phyloP scores from a whole-genome alignment of 805 yeast genomes.

The Cyberlindnera euphorbiae region DNA sequence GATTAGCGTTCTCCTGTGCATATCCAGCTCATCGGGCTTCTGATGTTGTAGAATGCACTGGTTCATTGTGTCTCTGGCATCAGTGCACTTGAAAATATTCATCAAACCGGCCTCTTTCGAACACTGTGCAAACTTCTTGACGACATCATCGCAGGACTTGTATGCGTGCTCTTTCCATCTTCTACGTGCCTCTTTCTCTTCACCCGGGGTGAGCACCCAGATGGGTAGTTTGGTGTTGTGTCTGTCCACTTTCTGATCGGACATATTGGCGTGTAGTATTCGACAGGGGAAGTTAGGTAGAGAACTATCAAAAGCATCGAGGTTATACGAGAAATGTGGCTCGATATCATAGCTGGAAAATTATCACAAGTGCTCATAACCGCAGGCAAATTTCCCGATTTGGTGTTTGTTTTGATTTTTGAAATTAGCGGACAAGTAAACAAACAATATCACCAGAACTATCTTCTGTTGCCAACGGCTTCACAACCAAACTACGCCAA shows the following conservation, averaged over 20 bases:
- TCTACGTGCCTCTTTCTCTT: conserved; percentile 67
- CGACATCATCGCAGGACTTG: conserved; percentile 60
- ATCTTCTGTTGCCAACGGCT: too few species aligned
- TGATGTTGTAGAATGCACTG: conserved; percentile 61
- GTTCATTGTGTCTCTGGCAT: conserved; percentile 52
- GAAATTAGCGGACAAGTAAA: too few species aligned
- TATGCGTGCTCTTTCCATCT: conserved; percentile 68
- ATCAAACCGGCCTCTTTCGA: conserved; percentile 58
- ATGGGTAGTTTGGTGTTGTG: conserved; percentile 46
- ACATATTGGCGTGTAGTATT: not conserved
- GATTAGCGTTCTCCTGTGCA: conserved; percentile 61
- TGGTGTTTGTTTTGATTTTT: too few species aligned
- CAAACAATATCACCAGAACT: too few species aligned
- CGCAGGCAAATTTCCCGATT: too few species aligned
- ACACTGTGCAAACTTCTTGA: conserved; percentile 64
- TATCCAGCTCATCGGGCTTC: conserved; percentile 59
- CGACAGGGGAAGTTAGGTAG: too few species aligned
- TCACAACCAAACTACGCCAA: too few species aligned
- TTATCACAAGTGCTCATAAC: too few species aligned
- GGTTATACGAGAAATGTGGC: too few species aligned
- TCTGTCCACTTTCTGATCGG: conserved; percentile 16
- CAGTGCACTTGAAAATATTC: conserved; percentile 62
- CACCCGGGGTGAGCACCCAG: conserved; percentile 75
- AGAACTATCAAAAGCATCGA: not conserved
- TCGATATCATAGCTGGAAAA: too few species aligned